Conservation (phyloP, 768 basidiomycete genomes). For the Dentipellis fragilis region DNA sequence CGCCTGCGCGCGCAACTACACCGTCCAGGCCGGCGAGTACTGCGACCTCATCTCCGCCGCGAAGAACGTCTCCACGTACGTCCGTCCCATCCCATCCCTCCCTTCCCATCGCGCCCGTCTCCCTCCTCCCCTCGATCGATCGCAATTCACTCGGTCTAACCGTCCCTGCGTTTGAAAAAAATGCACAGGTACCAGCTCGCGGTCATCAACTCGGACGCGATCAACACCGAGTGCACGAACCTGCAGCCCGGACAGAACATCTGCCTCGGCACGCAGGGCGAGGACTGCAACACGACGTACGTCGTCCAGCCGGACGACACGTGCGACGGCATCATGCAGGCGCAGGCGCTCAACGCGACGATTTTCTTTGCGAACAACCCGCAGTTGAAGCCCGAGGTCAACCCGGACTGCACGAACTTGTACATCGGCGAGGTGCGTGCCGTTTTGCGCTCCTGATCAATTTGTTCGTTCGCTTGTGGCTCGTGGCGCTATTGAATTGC, state of each 20-base stretch:
- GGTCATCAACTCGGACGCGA: slow-evolving; percentile 37
- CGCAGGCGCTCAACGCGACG: slow-evolving; percentile 37
- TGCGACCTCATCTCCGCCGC: slow-evolving; percentile 61
- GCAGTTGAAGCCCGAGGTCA: too few species aligned
- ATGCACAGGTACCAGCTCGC: slow-evolving; percentile 76
- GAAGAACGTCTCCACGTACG: slow-evolving; percentile 54
- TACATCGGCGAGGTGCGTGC: slow-evolving; percentile 62
- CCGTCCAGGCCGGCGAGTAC: slow-evolving; percentile 45
- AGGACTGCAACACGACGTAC: slow-evolving; percentile 61
- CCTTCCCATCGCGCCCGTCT: not conserved
- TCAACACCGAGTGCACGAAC: slow-evolving; percentile 54
- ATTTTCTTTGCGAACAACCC: slow-evolving; percentile 66
- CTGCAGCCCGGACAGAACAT: slow-evolving; percentile 37
- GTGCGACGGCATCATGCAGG: slow-evolving; percentile 41
- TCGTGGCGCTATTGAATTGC: not conserved
- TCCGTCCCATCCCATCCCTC: slow-evolving; percentile 1
- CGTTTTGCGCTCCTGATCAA: not conserved
- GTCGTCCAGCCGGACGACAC: slow-evolving; percentile 44
- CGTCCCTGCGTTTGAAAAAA: too few species aligned
- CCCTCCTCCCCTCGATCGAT: not conserved
- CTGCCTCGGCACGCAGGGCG: slow-evolving; percentile 50
- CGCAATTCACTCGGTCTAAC: too few species aligned
- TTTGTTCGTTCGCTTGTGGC: slow-evolving; percentile 2
- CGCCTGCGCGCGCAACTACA: slow-evolving; percentile 44
- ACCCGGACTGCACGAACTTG: slow-evolving; percentile 47